Evolutionary conservation across 805 yeast genomes (phyloP).

Genomic region (Saturnispora sanitii): DNA sequence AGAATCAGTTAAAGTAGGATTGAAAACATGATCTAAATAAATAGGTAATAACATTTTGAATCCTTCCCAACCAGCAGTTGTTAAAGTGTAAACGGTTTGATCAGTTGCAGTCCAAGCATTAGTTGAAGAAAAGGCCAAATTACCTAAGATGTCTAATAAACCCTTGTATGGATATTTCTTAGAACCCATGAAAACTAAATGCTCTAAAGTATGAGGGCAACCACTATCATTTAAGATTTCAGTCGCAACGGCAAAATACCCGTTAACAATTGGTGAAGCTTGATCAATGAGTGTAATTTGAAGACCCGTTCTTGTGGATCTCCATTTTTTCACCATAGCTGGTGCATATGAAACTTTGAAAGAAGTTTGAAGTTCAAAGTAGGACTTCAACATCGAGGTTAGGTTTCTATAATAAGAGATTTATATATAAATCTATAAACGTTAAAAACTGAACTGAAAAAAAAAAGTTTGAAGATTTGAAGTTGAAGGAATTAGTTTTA

Average conservation of each 20-base stretch:
- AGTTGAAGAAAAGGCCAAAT: conserved; percentile 72
- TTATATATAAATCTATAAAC: no score
- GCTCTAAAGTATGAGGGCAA: conserved; percentile 92
- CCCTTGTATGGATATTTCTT: conserved; percentile 86
- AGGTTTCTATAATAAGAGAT: neutral
- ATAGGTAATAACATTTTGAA: conserved; percentile 76
- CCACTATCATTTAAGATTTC: conserved; percentile 85
- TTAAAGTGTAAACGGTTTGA: conserved; percentile 85
- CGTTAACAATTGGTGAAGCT: conserved; percentile 81
- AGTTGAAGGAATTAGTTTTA: no score
- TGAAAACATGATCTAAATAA: conserved; percentile 75
- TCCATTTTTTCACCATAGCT: conserved; percentile 61
- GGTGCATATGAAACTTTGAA: conserved; percentile 74
- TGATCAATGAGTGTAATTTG: conserved; percentile 69
- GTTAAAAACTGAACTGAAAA: neutral
- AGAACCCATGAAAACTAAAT: conserved; percentile 90
- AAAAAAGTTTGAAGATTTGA: neutral
- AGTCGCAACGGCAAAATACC: conserved; percentile 94
- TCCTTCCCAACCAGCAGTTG: conserved; percentile 96
- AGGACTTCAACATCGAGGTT: conserved; percentile 16
- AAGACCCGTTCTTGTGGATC: conserved; percentile 70
- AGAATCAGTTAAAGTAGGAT: conserved; percentile 80
- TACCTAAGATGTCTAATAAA: conserved; percentile 75
- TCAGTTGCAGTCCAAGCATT: conserved; percentile 98
- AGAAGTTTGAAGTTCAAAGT: conserved; percentile 34